These are phyloP conservation scores for Neckera pumila DNA, from an alignment of 225 moss, liverwort and hornwort species.

Conservation along the genomic window DNA sequence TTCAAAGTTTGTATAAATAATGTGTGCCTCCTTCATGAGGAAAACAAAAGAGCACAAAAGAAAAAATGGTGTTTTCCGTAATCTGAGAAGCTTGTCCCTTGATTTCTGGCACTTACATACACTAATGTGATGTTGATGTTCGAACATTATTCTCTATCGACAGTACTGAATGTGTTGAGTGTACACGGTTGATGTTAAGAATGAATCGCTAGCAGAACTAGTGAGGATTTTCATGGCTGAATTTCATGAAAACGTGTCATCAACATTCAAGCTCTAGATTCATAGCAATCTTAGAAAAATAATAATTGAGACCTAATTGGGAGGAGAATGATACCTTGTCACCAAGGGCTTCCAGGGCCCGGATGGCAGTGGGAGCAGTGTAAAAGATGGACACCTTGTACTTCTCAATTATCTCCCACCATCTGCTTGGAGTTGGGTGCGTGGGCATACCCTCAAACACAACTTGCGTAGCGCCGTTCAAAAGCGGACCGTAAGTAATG, in stretches of 20 bases:
- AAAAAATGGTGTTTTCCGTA: not conserved
- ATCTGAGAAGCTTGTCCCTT: not conserved
- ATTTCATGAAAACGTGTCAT: not conserved
- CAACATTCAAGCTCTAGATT: not conserved
- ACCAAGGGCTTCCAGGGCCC: slow-evolving; percentile 48
- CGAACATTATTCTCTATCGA: not conserved
- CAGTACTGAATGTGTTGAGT: not conserved
- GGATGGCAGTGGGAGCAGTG: slow-evolving; percentile 84
- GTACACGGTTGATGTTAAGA: not conserved
- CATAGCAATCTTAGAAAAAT: not conserved
- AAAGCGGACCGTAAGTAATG: slow-evolving; percentile 64
- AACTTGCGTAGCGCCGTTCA: slow-evolving; percentile 80
- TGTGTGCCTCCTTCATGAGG: not conserved
- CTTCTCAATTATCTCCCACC: slow-evolving; percentile 90
- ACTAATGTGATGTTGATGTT: not conserved
- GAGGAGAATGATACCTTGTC: not conserved
- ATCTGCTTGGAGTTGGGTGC: slow-evolving; percentile 68
- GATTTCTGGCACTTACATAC: not conserved
- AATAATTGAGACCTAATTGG: not conserved
- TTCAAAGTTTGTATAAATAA: not conserved
- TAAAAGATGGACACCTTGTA: slow-evolving; percentile 80
- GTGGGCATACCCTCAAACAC: slow-evolving; percentile 74
- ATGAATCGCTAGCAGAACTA: not conserved
- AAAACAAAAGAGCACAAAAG: not conserved
- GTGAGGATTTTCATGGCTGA: not conserved